phyloP scores from a whole-genome alignment of 2,329 filamentous ascomycete species.

The Apiospora aurea region DNA sequence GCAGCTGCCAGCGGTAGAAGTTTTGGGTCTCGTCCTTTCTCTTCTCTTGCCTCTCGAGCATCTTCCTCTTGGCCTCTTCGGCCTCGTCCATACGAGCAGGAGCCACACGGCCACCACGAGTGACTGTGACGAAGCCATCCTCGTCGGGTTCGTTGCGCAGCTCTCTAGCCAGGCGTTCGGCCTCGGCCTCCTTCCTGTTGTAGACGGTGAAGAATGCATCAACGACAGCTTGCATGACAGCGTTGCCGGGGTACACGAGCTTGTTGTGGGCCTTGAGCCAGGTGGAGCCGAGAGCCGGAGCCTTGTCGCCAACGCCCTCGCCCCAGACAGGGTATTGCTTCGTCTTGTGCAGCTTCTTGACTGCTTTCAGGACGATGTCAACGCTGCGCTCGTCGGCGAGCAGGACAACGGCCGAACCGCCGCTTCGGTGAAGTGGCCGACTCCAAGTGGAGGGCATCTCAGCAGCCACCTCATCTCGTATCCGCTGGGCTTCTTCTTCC shows the following conservation, averaged over 20 bases:
- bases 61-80: conserved; percentile 63
- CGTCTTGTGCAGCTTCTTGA: conserved; percentile 65
- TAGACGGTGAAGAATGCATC: conserved; percentile 90
- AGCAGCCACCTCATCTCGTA: conserved; percentile 63
- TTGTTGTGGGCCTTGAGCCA: conserved; percentile 72
- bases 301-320: conserved; percentile 62
- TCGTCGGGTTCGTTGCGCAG: conserved; percentile 85
- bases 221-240: conserved; percentile 73
- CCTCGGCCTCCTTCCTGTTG: conserved; percentile 72
- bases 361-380: conserved; percentile 78
- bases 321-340: conserved; percentile 74
- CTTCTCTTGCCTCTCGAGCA: conserved; percentile 69
- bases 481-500: conserved; percentile 47
- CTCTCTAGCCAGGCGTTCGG: conserved; percentile 65
- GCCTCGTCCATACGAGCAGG: conserved; percentile 77
- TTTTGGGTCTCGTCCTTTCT: conserved; percentile 70
- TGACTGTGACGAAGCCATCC: conserved; percentile 95
- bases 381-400: conserved; percentile 86
- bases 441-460: conserved; percentile 78
- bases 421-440: conserved; percentile 72
- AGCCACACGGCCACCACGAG: conserved; percentile 76
- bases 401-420: conserved; percentile 79
- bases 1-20: conserved; percentile 85
- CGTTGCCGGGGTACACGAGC: conserved; percentile 73
- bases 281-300: conserved; percentile 63